phyloP scores from a whole-genome alignment of 2,329 filamentous ascomycete genomes.

The Scortechinia acanthostroma region DNA sequence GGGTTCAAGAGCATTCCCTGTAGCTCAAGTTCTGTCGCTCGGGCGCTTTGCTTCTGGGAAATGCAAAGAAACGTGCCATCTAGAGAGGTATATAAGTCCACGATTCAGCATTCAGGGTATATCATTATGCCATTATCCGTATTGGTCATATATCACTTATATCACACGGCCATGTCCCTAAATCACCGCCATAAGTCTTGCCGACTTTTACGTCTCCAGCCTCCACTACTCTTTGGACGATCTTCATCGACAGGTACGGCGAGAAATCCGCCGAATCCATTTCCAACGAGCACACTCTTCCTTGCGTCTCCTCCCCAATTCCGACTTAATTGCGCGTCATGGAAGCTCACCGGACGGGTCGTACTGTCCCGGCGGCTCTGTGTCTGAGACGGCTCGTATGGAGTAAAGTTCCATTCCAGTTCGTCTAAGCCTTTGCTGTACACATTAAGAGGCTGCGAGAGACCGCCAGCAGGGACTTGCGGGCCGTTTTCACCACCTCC shows the following conservation, averaged over 20 bases:
- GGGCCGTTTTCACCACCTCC: conserved; percentile 23
- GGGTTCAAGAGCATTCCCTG: no score
- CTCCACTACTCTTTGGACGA: conserved; percentile 1
- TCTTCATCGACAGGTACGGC: conserved; percentile 29
- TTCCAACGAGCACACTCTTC: conserved; percentile 43
- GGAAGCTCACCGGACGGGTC: conserved; percentile 43
- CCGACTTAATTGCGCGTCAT: conserved; percentile 31
- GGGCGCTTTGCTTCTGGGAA: no score
- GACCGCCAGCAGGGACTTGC: conserved; percentile 19
- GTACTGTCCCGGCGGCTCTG: conserved; percentile 43
- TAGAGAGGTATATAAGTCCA: no score
- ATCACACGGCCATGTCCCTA: no score
- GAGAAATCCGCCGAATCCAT: conserved; percentile 41
- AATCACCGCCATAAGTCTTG: not conserved
- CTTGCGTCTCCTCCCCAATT: conserved; percentile 38
- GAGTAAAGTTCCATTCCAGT: conserved; percentile 47
- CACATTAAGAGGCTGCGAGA: conserved; percentile 48
- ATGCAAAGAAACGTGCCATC: no score
- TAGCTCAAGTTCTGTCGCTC: no score
- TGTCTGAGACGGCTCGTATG: conserved; percentile 16
- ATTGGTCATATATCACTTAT: no score
- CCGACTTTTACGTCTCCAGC: not conserved
- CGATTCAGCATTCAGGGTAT: no score
- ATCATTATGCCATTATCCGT: no score
- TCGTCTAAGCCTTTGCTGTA: conserved; percentile 53